A percentile compares a stretch with the other conserved stretches of the same genome.
These are phyloP conservation scores for Penicillium sp. DNA, from an alignment of 2,329 filamentous ascomycete genomes.

Conservation along the genomic window DNA sequence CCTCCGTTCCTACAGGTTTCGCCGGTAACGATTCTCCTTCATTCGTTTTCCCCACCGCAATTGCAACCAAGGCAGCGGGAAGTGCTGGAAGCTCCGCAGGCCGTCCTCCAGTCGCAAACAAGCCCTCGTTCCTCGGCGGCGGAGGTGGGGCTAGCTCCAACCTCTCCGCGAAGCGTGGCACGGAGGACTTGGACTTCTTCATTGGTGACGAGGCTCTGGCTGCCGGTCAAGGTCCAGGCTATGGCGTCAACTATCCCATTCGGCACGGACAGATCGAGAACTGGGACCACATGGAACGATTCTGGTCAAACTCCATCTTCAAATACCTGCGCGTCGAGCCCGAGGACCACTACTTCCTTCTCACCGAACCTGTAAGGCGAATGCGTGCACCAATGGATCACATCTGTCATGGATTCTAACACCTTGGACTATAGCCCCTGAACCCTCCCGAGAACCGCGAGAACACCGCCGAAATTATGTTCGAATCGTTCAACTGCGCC, in stretches of 20 bases:
- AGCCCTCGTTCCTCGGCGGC: constrained; percentile 91
- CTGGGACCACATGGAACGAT: constrained; percentile 99
- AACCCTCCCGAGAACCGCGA: constrained; percentile 99
- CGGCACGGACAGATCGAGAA: constrained; percentile 98
- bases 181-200: constrained; percentile 97
- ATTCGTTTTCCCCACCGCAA: constrained; percentile 98
- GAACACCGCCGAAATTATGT: constrained; percentile 99
- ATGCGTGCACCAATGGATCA: neutral
- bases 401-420: constrained; percentile 8
- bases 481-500: constrained; percentile 99
- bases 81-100: constrained; percentile 76
- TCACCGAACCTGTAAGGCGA: constrained; percentile 83
- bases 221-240: constrained; percentile 82
- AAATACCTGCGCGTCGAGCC: constrained; percentile 98
- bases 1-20: constrained; percentile 68
- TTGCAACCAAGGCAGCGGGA: constrained; percentile 83
- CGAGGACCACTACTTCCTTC: constrained; percentile 96
- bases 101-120: constrained; percentile 86
- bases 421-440: constrained; percentile 65
- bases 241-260: constrained; percentile 96
- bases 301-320: constrained; percentile 99
- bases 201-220: constrained; percentile 95
- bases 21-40: constrained; percentile 98
- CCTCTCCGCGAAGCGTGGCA: constrained; percentile 87
- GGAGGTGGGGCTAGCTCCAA: constrained; percentile 82